These are phyloP conservation scores for Leptomonas seymouri DNA, from an alignment of 208 protist species.

Conservation along the genomic window DNA sequence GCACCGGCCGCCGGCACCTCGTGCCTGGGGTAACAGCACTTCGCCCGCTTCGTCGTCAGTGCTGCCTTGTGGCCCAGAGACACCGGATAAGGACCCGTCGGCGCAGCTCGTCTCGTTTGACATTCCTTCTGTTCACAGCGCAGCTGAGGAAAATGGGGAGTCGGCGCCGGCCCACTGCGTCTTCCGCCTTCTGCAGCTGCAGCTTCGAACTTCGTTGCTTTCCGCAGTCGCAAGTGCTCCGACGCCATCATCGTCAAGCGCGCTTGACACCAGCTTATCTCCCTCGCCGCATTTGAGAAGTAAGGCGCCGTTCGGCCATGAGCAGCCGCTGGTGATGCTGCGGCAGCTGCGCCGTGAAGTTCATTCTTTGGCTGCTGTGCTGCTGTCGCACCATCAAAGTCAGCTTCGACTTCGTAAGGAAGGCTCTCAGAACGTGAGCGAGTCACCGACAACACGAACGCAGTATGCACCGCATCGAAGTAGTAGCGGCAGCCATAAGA, in stretches of 20 bases:
- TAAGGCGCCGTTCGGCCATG: not conserved
- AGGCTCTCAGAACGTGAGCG: too few species aligned
- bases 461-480: not conserved
- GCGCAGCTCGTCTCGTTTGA: too few species aligned
- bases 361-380: constrained; percentile 5
- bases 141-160: not conserved
- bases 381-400: constrained; percentile 4
- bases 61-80: not conserved
- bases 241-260: not conserved
- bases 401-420: not conserved
- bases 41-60: not conserved
- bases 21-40: not conserved
- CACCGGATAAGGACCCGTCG: too few species aligned
- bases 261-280: too few species aligned
- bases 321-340: not conserved
- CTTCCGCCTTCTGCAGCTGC: constrained; percentile 27
- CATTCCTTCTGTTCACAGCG: not conserved
- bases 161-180: constrained; percentile 1
- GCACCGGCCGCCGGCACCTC: not conserved
- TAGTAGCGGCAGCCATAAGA: not conserved
- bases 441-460: not conserved
- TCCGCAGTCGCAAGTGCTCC: not conserved
- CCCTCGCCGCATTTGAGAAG: not conserved
- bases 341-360: constrained; percentile 9
- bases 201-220: not conserved